These are phyloP conservation scores for Camellia granthamiana DNA, from an alignment of 148 eudicot genomes.

Conservation along the genomic window DNA sequence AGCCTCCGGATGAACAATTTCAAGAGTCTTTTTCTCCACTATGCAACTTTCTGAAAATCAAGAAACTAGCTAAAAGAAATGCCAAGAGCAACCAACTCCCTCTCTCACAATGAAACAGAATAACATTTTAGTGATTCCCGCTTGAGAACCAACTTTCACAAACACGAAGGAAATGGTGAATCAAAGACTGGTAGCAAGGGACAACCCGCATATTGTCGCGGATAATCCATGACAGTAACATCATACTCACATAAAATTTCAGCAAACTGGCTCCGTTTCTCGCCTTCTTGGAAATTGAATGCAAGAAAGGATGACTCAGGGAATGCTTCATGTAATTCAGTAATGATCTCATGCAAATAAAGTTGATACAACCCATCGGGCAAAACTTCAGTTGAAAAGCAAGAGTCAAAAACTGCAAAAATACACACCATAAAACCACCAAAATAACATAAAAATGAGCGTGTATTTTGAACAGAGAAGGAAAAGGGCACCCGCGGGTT, in stretches of 20 bases:
- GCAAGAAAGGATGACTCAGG: slow-evolving; percentile 94
- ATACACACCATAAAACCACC: slow-evolving; percentile 1
- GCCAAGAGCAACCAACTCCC: no score
- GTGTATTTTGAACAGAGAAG: not conserved
- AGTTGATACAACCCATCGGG: slow-evolving; percentile 87
- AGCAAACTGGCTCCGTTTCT: slow-evolving; percentile 85
- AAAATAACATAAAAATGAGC: not conserved
- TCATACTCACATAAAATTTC: slow-evolving; percentile 86
- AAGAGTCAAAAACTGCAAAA: slow-evolving; percentile 89
- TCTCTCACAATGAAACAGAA: no score
- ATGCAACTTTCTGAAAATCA: no score
- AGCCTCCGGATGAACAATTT: no score
- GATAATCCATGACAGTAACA: slow-evolving; percentile 92
- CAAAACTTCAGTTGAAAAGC: slow-evolving; percentile 92
- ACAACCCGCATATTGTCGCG: slow-evolving; percentile 96
- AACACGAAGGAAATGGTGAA: slow-evolving; percentile 28
- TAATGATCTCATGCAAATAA: slow-evolving; percentile 81
- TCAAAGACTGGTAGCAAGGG: slow-evolving; percentile 83
- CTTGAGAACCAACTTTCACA: no score
- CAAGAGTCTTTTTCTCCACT: no score
- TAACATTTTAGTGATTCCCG: no score
- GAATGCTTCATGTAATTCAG: slow-evolving; percentile 78
- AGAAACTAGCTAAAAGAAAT: no score
- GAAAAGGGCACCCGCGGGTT: not conserved
- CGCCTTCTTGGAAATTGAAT: slow-evolving; percentile 95